Base-by-base conservation (phyloP, 495 filamentous ascomycete genomes). In the Trichoderma reesei region DNA sequence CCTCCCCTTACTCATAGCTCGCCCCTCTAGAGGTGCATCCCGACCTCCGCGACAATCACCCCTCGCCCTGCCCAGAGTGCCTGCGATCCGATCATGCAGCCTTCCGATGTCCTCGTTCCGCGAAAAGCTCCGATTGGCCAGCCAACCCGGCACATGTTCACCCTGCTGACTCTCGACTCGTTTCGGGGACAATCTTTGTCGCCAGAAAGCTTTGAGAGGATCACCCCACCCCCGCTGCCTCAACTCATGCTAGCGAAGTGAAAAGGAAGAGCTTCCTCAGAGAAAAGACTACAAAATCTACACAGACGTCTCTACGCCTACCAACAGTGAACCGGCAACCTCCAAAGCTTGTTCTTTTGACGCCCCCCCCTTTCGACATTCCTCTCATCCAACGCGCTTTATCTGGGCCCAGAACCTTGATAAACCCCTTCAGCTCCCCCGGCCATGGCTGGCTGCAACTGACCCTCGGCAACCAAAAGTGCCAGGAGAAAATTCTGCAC, bases 101-200 rank as follows among this genome's bases (percentile, higher is more conserved):
- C 62, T 16, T 38, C 20, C 61, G 62, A 70, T 39, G 66, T 64
- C 63, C 26, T 63, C 18, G 41, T 63, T 34, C 61, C 61, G 31
- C 38, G 38, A 7, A 39, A 48, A 66, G 18, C 54, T 34, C 37
- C 41, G 48, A 11, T 31, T 65, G n/a, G 36, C 62, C 48, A 61
- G 34, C 56, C n/a, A 5, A 65, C 46, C 18, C n/a, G 48, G 16
- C 64, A 60, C 66, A 63, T 8, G 67, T 65, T 41, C 60, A 48
- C 59, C 2, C 74, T 85, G 8, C 71, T 98, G 60, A 87, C 95
- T 1, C 81, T 98, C 7, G 95, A 98, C 75, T 87, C 95, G 0
- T 95, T 92, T 71, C 81, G 98, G 3, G 95, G 95, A 16, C 95
- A 99, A 77, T 99, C 95, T 95, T 79, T 98, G 48, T 88, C 88